A percentile compares a stretch with the other conserved stretches of the same genome.
phyloP scores from a whole-genome alignment of 1,284 basidiomycete genomes.

The Pterulicium gracile region DNA sequence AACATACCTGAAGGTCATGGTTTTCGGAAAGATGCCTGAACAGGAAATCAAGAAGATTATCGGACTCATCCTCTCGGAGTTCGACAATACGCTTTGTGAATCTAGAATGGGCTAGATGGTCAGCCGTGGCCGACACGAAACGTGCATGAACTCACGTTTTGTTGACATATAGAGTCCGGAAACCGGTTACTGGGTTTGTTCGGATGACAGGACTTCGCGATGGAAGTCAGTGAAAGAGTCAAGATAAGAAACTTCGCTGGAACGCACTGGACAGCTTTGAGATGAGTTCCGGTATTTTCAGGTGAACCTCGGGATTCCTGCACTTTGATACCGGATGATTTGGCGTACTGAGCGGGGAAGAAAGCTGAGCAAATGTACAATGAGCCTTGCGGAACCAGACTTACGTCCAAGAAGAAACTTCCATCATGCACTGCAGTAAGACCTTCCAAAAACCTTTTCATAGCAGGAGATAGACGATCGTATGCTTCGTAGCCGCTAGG shows the following conservation, averaged over 20 bases:
- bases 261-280: constrained; percentile 45
- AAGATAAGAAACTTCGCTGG: background rate
- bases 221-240: background rate
- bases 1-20: constrained; percentile 52
- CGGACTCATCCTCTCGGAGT: constrained; percentile 47
- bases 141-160: constrained; percentile 20
- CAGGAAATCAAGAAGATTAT: constrained; percentile 37
- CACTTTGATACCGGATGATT: constrained; percentile 18
- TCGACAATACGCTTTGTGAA: constrained; percentile 59
- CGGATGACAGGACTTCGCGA: constrained; percentile 32
- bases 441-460: constrained; percentile 45
- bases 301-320: constrained; percentile 40
- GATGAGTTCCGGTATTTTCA: constrained; percentile 43
- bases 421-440: constrained; percentile 50
- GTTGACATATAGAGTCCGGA: constrained; percentile 59
- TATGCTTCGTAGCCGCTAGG: constrained; percentile 50
- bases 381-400: constrained; percentile 5
- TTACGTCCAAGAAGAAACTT: constrained; percentile 36
- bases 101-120: constrained; percentile 13
- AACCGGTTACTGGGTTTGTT: constrained; percentile 55
- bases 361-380: background rate
- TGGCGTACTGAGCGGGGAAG: constrained; percentile 17
- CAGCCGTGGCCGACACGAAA: background rate
- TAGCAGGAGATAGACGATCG: constrained; percentile 47
- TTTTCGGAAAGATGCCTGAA: constrained; percentile 39